Base-by-base conservation (phyloP, 1,139 yeast species). In the Candida glucosophila region DNA sequence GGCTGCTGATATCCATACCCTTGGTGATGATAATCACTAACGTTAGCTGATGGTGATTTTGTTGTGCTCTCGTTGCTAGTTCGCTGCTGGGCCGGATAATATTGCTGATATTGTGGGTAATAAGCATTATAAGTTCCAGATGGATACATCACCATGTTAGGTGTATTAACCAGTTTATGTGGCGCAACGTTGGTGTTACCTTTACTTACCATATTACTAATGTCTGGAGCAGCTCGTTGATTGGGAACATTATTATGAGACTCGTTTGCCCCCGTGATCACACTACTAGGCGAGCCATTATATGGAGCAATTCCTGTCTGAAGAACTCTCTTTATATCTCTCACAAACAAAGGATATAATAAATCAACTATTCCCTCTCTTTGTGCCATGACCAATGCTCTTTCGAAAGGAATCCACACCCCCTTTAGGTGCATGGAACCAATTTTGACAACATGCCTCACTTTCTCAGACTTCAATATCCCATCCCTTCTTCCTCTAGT, bases 351-450 rank as follows among this genome's bases (percentile, higher is more conserved):
- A 2, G 96, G 96, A 48, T 83, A 86, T 37, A 88, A 66, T 37
- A 78, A 51, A 47, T 86, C 95, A 21, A 80, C 85, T 33, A 88
- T 85, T 24, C 83, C 79, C 54, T 88, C 96, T 40, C 82, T 67
- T 55, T 82, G 86, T 17, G 96, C 95, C 75, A 88, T 80, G 15
- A 83, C 81, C 27, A 82, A 61, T 1, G 96, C 97, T 28, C 96
- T 67, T 40, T 88, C 96, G 51, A 86, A 86, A 1, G 97, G 96
- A 37, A 88, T 86, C 97, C 97, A 88, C 24, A 88, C 97, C 28
- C 98, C 98, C 56, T 88, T 88, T 44, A 88, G 65, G 51, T 88
- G 95, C 96, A 88, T 88, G 12, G 95, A 82, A 7, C 98, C 98
- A 39, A 88, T 83, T 55, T 88, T 88, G 31, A 88, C 95, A 25